Conservation (phyloP, 345 rosid species). For the Noccaea bulbosa region DNA sequence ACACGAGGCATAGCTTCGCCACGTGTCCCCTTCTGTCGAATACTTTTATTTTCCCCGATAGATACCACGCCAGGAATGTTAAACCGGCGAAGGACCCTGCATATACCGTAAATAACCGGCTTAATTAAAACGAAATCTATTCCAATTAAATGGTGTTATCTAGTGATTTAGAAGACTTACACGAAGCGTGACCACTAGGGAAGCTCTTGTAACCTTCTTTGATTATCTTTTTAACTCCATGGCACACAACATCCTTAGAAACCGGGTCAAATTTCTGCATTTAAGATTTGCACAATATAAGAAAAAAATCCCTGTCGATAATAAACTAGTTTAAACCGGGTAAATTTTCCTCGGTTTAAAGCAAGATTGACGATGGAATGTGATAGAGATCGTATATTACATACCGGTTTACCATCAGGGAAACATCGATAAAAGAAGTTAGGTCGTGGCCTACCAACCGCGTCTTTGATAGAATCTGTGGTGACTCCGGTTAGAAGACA, state of each 20-base stretch:
- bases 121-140: background rate
- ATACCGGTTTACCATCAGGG: conserved; percentile 59
- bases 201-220: conserved; percentile 81
- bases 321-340: background rate
- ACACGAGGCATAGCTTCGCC: conserved; percentile 57
- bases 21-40: conserved; percentile 60
- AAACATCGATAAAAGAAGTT: conserved; percentile 72
- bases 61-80: conserved; percentile 61
- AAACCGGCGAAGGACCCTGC: conserved; percentile 81
- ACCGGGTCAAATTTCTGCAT: conserved; percentile 52
- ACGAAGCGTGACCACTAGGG: conserved; percentile 73
- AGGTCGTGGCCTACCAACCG: conserved; percentile 69
- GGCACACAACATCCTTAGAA: conserved; percentile 54
- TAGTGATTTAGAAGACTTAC: conserved; percentile 39
- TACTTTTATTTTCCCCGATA: conserved; percentile 67
- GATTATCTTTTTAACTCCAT: conserved; percentile 49
- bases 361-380: background rate
- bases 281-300: conserved; percentile 18
- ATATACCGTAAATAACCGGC: background rate
- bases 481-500: conserved; percentile 60
- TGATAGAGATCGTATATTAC: conserved; percentile 5
- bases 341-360: background rate
- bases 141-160: background rate
- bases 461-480: conserved; percentile 67
- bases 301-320: background rate